phyloP scores from a whole-genome alignment of 306 rosid genomes.

The Notholithocarpus densiflorus region DNA sequence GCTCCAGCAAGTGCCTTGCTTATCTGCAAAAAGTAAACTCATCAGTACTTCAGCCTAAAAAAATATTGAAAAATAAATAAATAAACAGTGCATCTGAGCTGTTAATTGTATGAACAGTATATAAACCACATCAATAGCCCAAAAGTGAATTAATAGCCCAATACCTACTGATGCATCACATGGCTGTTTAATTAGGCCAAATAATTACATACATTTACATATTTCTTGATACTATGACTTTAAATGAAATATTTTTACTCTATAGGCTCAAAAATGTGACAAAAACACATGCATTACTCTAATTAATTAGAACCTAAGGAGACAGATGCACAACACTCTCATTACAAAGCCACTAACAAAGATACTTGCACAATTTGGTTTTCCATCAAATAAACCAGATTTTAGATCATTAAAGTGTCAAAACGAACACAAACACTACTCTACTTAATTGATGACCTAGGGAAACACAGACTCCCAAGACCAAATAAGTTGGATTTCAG shows the following conservation, averaged over 20 bases:
- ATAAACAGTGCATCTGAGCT: background rate
- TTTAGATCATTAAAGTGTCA: background rate
- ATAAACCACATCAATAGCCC: background rate
- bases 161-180: background rate
- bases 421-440: background rate
- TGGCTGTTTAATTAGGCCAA: background rate
- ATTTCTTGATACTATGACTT: background rate
- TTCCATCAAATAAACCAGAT: no score
- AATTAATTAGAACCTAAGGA: no score
- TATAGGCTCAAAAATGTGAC: background rate
- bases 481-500: background rate
- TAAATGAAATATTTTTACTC: background rate
- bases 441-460: background rate
- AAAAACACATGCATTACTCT: no score
- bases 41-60: background rate
- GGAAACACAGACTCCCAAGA: background rate
- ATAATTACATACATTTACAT: background rate
- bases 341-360: no score
- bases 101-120: background rate
- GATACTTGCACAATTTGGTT: no score
- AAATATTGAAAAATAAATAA: background rate
- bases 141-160: background rate
- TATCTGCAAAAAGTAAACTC: slow-evolving; percentile 31
- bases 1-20: slow-evolving; percentile 54
- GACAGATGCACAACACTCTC: no score